Base-by-base conservation (phyloP, 306 rosid species). In the Fragaria ananassa region DNA sequence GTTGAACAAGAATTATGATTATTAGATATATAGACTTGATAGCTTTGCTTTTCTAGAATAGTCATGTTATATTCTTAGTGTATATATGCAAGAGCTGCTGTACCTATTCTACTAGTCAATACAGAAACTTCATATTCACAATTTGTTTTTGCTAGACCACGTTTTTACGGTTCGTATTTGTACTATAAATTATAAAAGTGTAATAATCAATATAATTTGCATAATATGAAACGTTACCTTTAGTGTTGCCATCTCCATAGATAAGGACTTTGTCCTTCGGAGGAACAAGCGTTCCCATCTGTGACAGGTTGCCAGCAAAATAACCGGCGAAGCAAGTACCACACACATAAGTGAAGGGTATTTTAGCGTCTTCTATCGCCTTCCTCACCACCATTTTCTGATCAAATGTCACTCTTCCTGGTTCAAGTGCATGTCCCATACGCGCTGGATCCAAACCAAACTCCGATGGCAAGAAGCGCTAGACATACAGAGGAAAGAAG, bases 391-490 rank as follows among this genome's bases (percentile, higher is more conserved):
- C 17, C 96, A 94, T 90, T 84, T 94, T 94, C 62, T 94, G 95
- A 46, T 92, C 97, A 60, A 94, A 92, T 68, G 98, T 71, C 0
- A 85, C 93, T 80, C 89, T 89, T 86, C 97, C 97, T 0, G 95
- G 96, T 79, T 92, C 95, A n/a, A 94, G 83, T 25, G 97, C 98
- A 72, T 94, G 76, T 15, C 82, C 89, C 98, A 94, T 90, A 0
- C 78, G 83, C 47, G 93, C 85, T 17, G 97, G 95, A 70, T 94
- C 98, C 39, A 90, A 75, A 1, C 98, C 98, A 31, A 91, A 94
- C 72, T 94, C 98, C 17, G 98, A 94, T 19, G 98, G 98, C 42
- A 94, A 57, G 66, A 91, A 94, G 73, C 98, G 96, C 98, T 93
- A 19, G 49, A 34, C 31, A 21, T 2, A 56, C 5, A 56, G 21